Base-by-base conservation (phyloP, 768 basidiomycete genomes). In the Lactarius hatsudake region DNA sequence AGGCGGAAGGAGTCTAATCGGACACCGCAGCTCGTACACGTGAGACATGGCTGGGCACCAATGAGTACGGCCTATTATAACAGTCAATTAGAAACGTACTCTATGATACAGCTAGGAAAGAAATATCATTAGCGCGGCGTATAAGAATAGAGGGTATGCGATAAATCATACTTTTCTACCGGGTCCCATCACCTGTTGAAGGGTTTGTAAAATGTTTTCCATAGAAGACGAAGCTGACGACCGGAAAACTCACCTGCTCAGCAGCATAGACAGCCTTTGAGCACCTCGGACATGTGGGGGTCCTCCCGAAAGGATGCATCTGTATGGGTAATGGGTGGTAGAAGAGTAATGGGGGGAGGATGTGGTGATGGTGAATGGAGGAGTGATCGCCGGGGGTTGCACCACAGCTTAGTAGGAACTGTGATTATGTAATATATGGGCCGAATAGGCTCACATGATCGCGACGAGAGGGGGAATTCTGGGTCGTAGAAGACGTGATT, bases 191-290 rank as follows among this genome's bases (percentile, higher is more conserved):
- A 85, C 85, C 90, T 93, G 12, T 71, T 43, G 61, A 61, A 68
- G 13, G 64, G 62, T 57, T 55, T 4, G 63, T 28, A 20, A 42
- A 45, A 54, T 23, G 34, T 58, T 58, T 59, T 58, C 61, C 28
- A n/a, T 12, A 38, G 23, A 23, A 53, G 40, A 61, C 17, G 43
- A 69, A 17, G 23, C 5, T 42, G 18, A 10, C 42, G 59, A 17
- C 34, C 40, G 13, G 28, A 6, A 17, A 1, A 75, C 81, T 69
- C 67, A 88, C 91, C 84, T 95, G 92, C 76, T 96, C 93, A 61
- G 93, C 93, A 67, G 89, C 90, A 77, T 96, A 96, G 38, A 95
- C 94, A 0, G 83, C 76, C 76, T 88, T 92, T 65, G 76, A 77
- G 77, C 93, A 95, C 73, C 85, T 78, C 18, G 93, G 89, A 74